A percentile compares a stretch with the other conserved stretches of the same genome.
Conservation (phyloP, 345 rosid genomes). For the Corymbia maculata region DNA sequence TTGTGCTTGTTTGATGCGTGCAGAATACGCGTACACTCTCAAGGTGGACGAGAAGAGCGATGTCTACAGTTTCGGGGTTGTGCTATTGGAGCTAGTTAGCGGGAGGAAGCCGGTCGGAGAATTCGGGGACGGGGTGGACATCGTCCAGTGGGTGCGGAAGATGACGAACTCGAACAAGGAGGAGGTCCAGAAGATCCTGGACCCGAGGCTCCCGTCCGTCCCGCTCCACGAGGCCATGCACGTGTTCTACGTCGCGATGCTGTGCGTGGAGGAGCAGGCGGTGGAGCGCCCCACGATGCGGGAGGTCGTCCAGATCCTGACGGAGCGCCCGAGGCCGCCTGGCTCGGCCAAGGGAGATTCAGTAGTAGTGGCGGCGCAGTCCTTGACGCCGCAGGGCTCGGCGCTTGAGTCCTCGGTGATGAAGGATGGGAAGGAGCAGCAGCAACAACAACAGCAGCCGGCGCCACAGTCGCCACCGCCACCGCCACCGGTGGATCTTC, state of each 20-base stretch:
- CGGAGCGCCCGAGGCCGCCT: constrained; percentile 65
- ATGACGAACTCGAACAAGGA: constrained; percentile 86
- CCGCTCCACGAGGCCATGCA: constrained; percentile 87
- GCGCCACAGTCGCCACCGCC: constrained; percentile 21
- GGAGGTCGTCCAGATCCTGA: constrained; percentile 94
- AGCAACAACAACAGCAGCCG: constrained; percentile 24
- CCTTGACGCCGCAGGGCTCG: constrained; percentile 12
- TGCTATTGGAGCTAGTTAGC: constrained; percentile 66
- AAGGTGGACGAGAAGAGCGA: constrained; percentile 99
- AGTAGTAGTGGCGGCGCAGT: constrained; percentile 1
- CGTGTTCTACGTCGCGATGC: constrained; percentile 91
- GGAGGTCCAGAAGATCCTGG: constrained; percentile 68
- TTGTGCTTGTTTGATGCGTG: background rate
- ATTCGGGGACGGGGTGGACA: constrained; percentile 96
- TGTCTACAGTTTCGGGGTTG: constrained; percentile 95
- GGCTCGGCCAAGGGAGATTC: constrained; percentile 34
- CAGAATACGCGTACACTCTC: constrained; percentile 94
- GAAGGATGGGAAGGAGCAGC: constrained; percentile 37
- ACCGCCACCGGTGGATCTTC: constrained; percentile 28
- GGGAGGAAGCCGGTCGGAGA: constrained; percentile 96
- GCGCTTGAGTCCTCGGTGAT: constrained; percentile 21
- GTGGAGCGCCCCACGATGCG: constrained; percentile 98
- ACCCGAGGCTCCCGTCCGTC: constrained; percentile 74
- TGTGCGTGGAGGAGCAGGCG: constrained; percentile 95
- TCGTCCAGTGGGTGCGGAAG: constrained; percentile 92